Conservation (phyloP, 495 filamentous ascomycete species). For the Patellaria atrata region DNA sequence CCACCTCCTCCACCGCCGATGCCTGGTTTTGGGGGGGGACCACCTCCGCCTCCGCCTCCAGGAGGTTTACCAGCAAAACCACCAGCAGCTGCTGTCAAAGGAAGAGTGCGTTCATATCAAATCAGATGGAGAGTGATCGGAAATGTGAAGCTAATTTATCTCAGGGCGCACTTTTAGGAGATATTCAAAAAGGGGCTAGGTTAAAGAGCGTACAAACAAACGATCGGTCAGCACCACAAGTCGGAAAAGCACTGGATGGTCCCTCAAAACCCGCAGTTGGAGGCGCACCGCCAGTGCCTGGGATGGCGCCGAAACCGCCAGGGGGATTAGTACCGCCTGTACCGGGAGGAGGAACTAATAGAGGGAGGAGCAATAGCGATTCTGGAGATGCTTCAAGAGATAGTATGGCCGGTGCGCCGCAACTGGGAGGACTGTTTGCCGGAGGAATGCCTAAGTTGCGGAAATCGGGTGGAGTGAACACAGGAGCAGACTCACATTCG, state of each 20-base stretch:
- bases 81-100: slow-evolving; percentile 33
- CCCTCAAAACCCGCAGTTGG: slow-evolving; percentile 44
- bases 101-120: slow-evolving; percentile 36
- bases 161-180: slow-evolving; percentile 75
- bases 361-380: slow-evolving; percentile 75
- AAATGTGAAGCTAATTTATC: slow-evolving; percentile 21
- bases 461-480: slow-evolving; percentile 75
- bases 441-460: slow-evolving; percentile 91
- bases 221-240: slow-evolving; percentile 74
- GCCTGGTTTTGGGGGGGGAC: slow-evolving; percentile 3
- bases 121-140: background rate
- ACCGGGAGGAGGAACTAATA: slow-evolving; percentile 46
- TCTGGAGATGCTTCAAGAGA: slow-evolving; percentile 34
- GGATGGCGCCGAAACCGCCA: slow-evolving; percentile 46
- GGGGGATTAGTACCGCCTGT: slow-evolving; percentile 63
- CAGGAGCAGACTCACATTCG: slow-evolving; percentile 64
- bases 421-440: slow-evolving; percentile 78
- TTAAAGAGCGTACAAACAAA: slow-evolving; percentile 72
- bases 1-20: slow-evolving; percentile 52
- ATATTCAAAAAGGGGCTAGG: slow-evolving; percentile 69
- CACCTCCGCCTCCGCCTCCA: slow-evolving; percentile 38
- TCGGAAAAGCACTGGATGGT: slow-evolving; percentile 42
- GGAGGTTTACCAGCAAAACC: slow-evolving; percentile 35
- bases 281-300: slow-evolving; percentile 73
- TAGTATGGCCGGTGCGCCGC: slow-evolving; percentile 48